These are phyloP conservation scores for Moniliella sp. DNA, from an alignment of 1,284 basidiomycete genomes.

Conservation along the genomic window DNA sequence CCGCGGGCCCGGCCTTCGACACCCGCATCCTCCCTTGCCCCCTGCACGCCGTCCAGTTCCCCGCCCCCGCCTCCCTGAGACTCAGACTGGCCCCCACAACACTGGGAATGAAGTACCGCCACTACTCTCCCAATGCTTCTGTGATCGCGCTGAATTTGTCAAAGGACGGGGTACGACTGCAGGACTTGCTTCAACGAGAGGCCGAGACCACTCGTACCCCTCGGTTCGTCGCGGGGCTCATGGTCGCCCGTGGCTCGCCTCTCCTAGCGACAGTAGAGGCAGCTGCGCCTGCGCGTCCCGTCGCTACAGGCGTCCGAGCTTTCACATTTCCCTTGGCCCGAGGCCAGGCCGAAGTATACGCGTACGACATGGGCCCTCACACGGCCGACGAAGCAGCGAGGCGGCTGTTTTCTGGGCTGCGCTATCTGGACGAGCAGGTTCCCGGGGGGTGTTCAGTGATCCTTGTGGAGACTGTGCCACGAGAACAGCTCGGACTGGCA, in stretches of 20 bases:
- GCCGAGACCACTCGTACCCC: conserved; percentile 46
- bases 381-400: conserved; percentile 44
- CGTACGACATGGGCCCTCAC: neutral
- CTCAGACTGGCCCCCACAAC: conserved; percentile 53
- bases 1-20: no score
- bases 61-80: no score
- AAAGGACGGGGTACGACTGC: neutral
- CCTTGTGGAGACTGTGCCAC: conserved; percentile 62
- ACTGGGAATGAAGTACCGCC: conserved; percentile 98
- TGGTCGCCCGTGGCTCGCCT: neutral
- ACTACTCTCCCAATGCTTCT: conserved; percentile 56
- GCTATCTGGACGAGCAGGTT: conserved; percentile 48
- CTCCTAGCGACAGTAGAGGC: neutral
- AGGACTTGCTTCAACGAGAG: neutral
- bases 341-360: neutral
- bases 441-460: conserved; percentile 56
- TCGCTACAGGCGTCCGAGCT: neutral
- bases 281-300: neutral
- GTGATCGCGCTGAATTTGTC: conserved; percentile 11
- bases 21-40: no score
- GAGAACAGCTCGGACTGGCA: conserved; percentile 69
- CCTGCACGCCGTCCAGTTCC: no score
- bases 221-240: conserved; percentile 36
- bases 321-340: neutral
- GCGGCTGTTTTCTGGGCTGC: conserved; percentile 64